Evolutionary conservation across 495 filamentous ascomycete species (phyloP).

Genomic region (Lentithecium fluviatile): DNA sequence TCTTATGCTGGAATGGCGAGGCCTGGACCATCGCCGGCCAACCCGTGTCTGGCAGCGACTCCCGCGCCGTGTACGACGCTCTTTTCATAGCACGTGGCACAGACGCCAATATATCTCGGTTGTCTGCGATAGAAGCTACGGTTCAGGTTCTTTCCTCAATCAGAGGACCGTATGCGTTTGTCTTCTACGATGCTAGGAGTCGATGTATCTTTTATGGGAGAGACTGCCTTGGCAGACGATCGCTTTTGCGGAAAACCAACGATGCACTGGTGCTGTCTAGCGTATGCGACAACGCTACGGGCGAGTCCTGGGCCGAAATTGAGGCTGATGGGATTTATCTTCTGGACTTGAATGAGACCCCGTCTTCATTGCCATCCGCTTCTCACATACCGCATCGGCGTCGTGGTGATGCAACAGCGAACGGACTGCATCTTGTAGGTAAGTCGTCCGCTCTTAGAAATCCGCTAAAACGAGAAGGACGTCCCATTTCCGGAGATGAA

Average conservation of each 20-base stretch:
- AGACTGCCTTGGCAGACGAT: slow-evolving; percentile 83
- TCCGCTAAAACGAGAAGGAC: slow-evolving; percentile 13
- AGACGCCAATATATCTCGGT: background rate
- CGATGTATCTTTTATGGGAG: slow-evolving; percentile 71
- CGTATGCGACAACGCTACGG: slow-evolving; percentile 58
- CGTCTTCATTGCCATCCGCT: background rate
- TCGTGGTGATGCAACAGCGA: background rate
- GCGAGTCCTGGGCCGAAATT: slow-evolving; percentile 69
- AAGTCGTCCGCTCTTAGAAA: background rate
- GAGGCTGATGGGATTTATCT: slow-evolving; percentile 75
- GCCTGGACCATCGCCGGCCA: slow-evolving; percentile 73
- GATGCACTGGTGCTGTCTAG: slow-evolving; percentile 69
- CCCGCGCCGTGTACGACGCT: slow-evolving; percentile 63
- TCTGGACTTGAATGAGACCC: slow-evolving; percentile 50
- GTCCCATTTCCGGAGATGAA: slow-evolving; percentile 59
- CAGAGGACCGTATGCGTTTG: slow-evolving; percentile 86
- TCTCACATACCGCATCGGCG: slow-evolving; percentile 15
- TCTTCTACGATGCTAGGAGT: slow-evolving; percentile 70
- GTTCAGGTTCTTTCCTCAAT: slow-evolving; percentile 59
- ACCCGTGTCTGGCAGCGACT: slow-evolving; percentile 69
- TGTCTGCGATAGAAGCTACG: slow-evolving; percentile 40
- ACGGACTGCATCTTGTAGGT: slow-evolving; percentile 19
- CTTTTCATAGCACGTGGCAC: slow-evolving; percentile 48
- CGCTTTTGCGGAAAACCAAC: slow-evolving; percentile 59
- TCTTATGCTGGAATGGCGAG: slow-evolving; percentile 98